Evolutionary conservation across 768 basidiomycete species (phyloP), one percentile per base, ranked within the genome.

Genomic region (Leccinum olivaceopallidum): DNA sequence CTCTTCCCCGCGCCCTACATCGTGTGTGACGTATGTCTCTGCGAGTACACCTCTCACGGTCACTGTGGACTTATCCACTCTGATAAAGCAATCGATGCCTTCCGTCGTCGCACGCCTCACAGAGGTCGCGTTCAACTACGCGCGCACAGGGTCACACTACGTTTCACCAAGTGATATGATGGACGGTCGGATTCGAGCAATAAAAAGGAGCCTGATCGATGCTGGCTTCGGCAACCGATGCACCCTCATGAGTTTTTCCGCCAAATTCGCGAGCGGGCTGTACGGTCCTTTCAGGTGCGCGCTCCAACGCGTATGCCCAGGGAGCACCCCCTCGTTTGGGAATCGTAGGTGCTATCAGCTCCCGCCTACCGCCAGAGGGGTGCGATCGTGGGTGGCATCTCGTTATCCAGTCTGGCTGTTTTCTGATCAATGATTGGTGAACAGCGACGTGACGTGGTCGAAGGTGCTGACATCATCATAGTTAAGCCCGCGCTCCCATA

Each of bases 401-500:
- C 57, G 22, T 47, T 13, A 7, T 37, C 3, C 13, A 2, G 34
- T n/a, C 10, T 28, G 9, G 24, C 37, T 57, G 42, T 24, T 22
- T 51, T 47, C 61, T 57, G 51, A 60, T 60, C 24, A 20, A 30
- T 50, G 30, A 59, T 60, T 28, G 22, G 28, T 28, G 28, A 28
- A 28, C 28, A 98, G 95, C 80, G 86, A 81, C 90, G 97, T 39
- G 97, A 99, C 73, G 81, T 84, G 0, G 76, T 71, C 9, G 97
- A 98, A 78, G 97, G 97, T 20, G 97, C 97, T n/a, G 97, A 99
- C 71, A 92, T 99, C 69, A 87, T 99, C 72, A 98, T 99, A 95
- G 94, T 99, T 72, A 99, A 99, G 72, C 97, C 97, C 20, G 84
- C 94, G 0, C 76, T 98, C 61, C 95, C 97, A 0, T 98, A 98